Evolutionary conservation across 805 yeast genomes (phyloP).

Genomic region (Phaffomyces thermotolerans): DNA sequence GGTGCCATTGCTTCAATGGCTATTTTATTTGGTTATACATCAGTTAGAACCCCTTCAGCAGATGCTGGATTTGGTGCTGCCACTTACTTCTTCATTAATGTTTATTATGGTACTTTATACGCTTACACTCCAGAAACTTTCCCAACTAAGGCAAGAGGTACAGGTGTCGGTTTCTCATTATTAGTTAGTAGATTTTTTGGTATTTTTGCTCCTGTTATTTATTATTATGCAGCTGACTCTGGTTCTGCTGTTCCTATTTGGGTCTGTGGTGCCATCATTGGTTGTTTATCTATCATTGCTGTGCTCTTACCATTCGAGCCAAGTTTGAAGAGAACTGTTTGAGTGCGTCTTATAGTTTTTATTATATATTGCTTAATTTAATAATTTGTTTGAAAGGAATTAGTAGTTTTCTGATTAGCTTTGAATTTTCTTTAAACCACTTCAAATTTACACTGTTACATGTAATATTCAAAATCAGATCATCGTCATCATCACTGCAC

Average conservation of each 20-base stretch:
- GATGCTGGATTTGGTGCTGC: constrained; percentile 45
- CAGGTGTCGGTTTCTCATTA: constrained; percentile 57
- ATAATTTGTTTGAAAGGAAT: no score
- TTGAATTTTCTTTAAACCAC: no score
- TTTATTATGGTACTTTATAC: constrained; percentile 52
- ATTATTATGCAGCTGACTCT: constrained; percentile 36
- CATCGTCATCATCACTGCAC: no score
- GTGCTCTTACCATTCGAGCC: constrained; percentile 46
- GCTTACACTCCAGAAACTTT: constrained; percentile 65
- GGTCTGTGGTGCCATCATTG: constrained; percentile 51
- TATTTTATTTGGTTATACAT: constrained; percentile 55
- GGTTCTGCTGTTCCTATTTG: constrained; percentile 53
- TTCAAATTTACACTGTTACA: no score
- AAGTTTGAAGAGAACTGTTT: constrained; percentile 30
- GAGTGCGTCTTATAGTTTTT: not conserved
- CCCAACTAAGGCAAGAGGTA: constrained; percentile 45
- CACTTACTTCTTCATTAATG: constrained; percentile 40
- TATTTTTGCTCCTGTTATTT: constrained; percentile 51
- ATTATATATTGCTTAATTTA: not conserved
- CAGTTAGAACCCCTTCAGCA: constrained; percentile 44
- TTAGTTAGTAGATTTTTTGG: constrained; percentile 47
- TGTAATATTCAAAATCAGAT: no score
- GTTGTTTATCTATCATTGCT: constrained; percentile 39
- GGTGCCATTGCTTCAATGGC: constrained; percentile 51
- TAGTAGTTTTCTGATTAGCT: no score